A percentile compares a stretch with the other conserved stretches of the same genome.
Evolutionary conservation across 2,329 filamentous ascomycete genomes (phyloP).

Genomic region (Paraphoma sp.): DNA sequence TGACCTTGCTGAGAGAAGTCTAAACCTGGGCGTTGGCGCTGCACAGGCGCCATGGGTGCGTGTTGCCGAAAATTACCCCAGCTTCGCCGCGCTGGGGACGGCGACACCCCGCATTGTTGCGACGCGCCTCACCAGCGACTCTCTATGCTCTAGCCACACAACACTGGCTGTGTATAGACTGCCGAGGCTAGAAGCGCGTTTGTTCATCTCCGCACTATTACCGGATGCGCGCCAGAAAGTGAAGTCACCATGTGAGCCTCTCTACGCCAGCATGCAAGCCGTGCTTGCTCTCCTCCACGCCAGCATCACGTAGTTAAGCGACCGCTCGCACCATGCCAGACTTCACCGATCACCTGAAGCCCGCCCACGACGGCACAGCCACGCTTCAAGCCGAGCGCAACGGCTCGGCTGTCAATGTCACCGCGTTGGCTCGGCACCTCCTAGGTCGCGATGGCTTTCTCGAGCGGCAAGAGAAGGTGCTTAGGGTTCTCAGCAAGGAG

Average conservation of each 20-base stretch:
- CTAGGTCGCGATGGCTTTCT: slow-evolving; percentile 57
- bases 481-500: slow-evolving; percentile 54
- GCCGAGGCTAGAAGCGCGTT: slow-evolving; percentile 15
- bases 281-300: background rate
- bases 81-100: slow-evolving; percentile 4
- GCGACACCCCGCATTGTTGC: slow-evolving; percentile 15
- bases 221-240: slow-evolving; percentile 3
- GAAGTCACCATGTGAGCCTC: slow-evolving; percentile 7
- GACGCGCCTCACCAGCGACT: slow-evolving; percentile 3
- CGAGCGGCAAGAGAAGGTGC: slow-evolving; percentile 54
- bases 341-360: slow-evolving; percentile 58
- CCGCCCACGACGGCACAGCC: slow-evolving; percentile 54
- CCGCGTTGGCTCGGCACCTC: slow-evolving; percentile 56
- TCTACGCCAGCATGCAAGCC: background rate
- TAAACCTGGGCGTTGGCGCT: background rate
- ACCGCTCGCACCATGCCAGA: slow-evolving; percentile 50
- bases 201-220: slow-evolving; percentile 14
- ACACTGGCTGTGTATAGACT: slow-evolving; percentile 1
- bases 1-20: too few relatives aligned
- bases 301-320: slow-evolving; percentile 8
- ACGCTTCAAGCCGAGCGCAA: slow-evolving; percentile 55
- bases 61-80: slow-evolving; percentile 18
- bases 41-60: background rate
- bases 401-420: slow-evolving; percentile 52
- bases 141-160: background rate